These are phyloP conservation scores for Cytospora paraplurivora DNA, from an alignment of 2,329 filamentous ascomycete species.

Conservation along the genomic window DNA sequence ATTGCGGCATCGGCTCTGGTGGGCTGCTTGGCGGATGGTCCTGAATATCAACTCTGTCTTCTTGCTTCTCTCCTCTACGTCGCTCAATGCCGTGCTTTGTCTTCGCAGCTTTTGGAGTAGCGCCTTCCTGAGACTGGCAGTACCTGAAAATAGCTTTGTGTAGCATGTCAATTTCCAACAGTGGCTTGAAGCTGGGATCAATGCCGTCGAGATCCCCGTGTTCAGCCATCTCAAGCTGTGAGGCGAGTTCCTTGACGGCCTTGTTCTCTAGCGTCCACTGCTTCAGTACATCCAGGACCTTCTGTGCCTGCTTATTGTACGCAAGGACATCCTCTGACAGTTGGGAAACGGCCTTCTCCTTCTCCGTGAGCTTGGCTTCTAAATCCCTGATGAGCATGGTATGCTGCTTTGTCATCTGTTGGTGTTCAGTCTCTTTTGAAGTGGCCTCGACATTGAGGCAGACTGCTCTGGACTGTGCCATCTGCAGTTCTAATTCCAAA, in stretches of 20 bases:
- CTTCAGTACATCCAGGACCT: slow-evolving; percentile 18
- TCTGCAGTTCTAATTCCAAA: slow-evolving; percentile 16
- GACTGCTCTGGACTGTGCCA: neutral
- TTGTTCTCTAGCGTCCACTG: slow-evolving; percentile 11
- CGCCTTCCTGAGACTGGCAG: slow-evolving; percentile 6
- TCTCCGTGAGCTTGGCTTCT: slow-evolving; percentile 4
- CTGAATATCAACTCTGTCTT: neutral
- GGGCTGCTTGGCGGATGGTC: neutral
- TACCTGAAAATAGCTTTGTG: slow-evolving; percentile 19
- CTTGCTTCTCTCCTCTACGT: neutral
- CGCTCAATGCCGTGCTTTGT: neutral
- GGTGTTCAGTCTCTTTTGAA: slow-evolving; percentile 3
- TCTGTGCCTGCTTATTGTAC: slow-evolving; percentile 16
- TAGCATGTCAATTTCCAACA: slow-evolving; percentile 21
- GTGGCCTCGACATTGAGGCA: neutral
- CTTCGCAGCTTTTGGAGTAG: neutral
- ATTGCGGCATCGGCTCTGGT: neutral
- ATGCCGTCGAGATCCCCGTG: slow-evolving; percentile 5
- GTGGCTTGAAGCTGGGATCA: slow-evolving; percentile 20
- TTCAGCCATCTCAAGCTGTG: slow-evolving; percentile 5
- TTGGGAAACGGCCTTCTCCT: slow-evolving; percentile 13
- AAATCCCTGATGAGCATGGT: slow-evolving; percentile 9
- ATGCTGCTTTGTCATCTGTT: slow-evolving; percentile 1
- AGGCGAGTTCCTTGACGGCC: slow-evolving; percentile 4
- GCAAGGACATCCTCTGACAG: slow-evolving; percentile 15